Evolutionary conservation across 2,329 filamentous ascomycete genomes (phyloP), one percentile per base, ranked within the genome.

Genomic region (Scedosporium apiospermum): DNA sequence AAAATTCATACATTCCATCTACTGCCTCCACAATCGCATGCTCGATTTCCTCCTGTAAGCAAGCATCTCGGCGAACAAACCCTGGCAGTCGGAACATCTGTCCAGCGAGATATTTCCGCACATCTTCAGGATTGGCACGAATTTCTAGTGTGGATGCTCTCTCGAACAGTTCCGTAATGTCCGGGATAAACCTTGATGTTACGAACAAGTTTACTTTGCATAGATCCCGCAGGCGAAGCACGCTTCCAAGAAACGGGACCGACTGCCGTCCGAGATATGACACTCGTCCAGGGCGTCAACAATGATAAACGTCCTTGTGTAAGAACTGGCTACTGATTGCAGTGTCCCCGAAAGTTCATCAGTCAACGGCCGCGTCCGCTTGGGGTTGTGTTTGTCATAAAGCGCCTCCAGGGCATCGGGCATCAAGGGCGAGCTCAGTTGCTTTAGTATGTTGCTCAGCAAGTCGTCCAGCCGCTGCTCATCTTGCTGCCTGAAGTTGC

Each of bases 361-460:
- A 3, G 58, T 18, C 3, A 60, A 59, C 26, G 64, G 62, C 21
- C 27, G 41, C 44, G 27, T 26, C 44, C 18, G 7, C 18, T n/a
- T 42, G 12, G 41, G 16, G 41, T 46, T 30, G 27, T 64, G 57
- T 12, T 30, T 38, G 7, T 61, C 10, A 46, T 65, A 42, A 12
- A 65, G 58, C 3, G 34, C 34, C 46, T 63, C 49, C 58, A 60
- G 14, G 6, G 4, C 38, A 2, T 3, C 14, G 10, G 64, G 61
- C 0, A 62, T 16, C 1, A n/a, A 6, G 1, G 21, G 16, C 9
- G 30, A 64, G 0, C 63, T 60, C 0, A 77, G 68, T 58, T 77
- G 75, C 49, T 72, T 72, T 1, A 74, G 21, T 1, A 77, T 61
- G 57, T 67, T 71, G 0, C 66, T 58, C 0, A 75, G 61, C 1